Evolutionary conservation across 1,284 basidiomycete species (phyloP).

Genomic region (Trichosporon faecale): DNA sequence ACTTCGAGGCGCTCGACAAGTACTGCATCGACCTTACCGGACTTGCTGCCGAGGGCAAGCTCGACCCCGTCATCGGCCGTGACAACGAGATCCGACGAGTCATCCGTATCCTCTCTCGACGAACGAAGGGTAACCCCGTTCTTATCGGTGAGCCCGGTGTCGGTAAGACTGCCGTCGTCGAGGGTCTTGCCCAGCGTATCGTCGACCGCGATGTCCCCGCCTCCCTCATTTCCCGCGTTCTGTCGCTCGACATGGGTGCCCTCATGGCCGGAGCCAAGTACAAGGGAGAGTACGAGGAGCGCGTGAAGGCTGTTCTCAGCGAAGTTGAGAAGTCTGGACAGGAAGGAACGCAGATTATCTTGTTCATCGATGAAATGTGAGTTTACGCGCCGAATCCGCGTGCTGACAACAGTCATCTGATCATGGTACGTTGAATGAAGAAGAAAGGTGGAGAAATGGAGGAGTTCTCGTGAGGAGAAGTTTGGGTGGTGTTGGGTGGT

Average conservation of each 20-base stretch:
- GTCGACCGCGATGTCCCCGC: constrained; percentile 93
- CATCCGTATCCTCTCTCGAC: constrained; percentile 71
- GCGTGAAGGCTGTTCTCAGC: constrained; percentile 81
- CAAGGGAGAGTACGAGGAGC: constrained; percentile 97
- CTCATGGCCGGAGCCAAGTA: constrained; percentile 93
- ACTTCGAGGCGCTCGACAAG: constrained; percentile 55
- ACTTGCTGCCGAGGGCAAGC: constrained; percentile 55
- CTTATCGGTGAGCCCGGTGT: constrained; percentile 80
- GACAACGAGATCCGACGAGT: constrained; percentile 58
- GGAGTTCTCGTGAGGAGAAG: neutral
- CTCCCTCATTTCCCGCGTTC: constrained; percentile 77
- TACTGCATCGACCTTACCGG: constrained; percentile 53
- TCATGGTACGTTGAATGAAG: constrained; percentile 69
- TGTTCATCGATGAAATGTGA: constrained; percentile 97
- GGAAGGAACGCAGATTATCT: constrained; percentile 77
- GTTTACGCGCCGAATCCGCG: too few relatives aligned
- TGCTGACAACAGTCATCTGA: too few relatives aligned
- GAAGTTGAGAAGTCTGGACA: constrained; percentile 91
- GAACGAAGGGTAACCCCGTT: constrained; percentile 60
- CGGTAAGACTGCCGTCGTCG: constrained; percentile 89
- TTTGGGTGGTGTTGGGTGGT: neutral
- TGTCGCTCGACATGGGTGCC: constrained; percentile 78
- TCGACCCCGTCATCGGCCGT: constrained; percentile 61
- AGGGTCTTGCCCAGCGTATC: constrained; percentile 94
- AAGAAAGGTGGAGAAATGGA: neutral